phyloP scores from a whole-genome alignment of 1,284 basidiomycete genomes.

The Trichosporon sp. region DNA sequence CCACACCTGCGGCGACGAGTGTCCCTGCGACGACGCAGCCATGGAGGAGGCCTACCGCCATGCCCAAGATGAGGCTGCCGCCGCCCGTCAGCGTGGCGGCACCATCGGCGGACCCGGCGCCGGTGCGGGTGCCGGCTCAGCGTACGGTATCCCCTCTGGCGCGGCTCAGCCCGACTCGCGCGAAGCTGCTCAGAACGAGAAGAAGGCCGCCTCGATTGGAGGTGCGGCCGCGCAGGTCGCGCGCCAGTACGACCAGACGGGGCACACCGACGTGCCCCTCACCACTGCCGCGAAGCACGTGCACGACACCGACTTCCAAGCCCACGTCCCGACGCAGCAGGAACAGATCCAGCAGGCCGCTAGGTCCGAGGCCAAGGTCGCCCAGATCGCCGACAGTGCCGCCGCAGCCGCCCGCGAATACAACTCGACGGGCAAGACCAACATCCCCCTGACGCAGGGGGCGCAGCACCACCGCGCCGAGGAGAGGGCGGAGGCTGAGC shows the following conservation, averaged over 20 bases:
- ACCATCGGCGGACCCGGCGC: too few relatives aligned
- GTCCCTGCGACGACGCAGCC: slow-evolving; percentile 8
- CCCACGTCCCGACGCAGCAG: slow-evolving; percentile 5
- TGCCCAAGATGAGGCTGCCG: slow-evolving; percentile 10
- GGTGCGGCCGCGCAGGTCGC: slow-evolving; percentile 4
- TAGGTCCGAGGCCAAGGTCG: neutral
- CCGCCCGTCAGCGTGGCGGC: neutral
- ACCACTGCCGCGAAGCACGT: slow-evolving; percentile 11
- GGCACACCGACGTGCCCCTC: slow-evolving; percentile 10
- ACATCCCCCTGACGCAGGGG: neutral
- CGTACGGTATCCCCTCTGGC: too few relatives aligned
- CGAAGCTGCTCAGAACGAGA: slow-evolving; percentile 13
- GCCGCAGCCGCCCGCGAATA: neutral
- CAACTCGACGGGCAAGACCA: neutral
- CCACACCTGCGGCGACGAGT: slow-evolving; percentile 20
- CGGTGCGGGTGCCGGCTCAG: neutral
- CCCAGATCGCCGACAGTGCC: neutral
- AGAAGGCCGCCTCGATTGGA: neutral
- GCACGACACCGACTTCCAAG: slow-evolving; percentile 2
- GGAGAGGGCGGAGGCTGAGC: slow-evolving; percentile 1
- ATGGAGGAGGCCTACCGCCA: slow-evolving; percentile 16
- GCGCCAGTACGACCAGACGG: slow-evolving; percentile 1
- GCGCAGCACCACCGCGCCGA: neutral
- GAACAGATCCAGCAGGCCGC: slow-evolving; percentile 12
- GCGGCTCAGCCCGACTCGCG: too few relatives aligned